Evolutionary conservation across 192 early-diverging fungal genomes (phyloP), one percentile per base, ranked within the genome.

Genomic region (Dissophora ornata): DNA sequence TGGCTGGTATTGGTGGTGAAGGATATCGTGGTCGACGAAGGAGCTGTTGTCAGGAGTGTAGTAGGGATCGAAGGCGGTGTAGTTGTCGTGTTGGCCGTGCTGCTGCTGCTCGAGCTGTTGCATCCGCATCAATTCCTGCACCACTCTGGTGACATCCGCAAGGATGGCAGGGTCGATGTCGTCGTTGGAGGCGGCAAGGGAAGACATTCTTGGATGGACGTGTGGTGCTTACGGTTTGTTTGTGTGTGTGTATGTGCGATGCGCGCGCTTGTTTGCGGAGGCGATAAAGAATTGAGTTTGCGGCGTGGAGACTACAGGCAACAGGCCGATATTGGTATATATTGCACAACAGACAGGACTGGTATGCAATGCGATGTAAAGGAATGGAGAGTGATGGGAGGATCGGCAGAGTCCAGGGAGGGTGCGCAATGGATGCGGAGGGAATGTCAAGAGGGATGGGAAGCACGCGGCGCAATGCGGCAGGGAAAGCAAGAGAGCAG

Each of bases 111-210:
- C 57, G 1, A 8, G 48, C 32, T 75, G 59, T 34, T 77, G 73
- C 52, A 62, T 60, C 4, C 44, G 36, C 73, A 77, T 77, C 33
- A 77, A 36, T 22, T 77, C 73, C 29, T 77, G 57, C 4, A 75
- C 73, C 1, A 77, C 65, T 12, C 73, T 58, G n/a, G 73, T 57
- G 33, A 77, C 73, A 34, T 77, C 73, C 11, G 73, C 73, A 5
- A 77, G 64, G 36, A 77, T 55, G 24, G 59, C 45, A 15, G 73
- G 73, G 25, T 77, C 73, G 40, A 77, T 77, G 19, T 77, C 73
- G 44, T 61, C 40, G 49, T 57, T 58, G n/a, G 49, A 40, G 45
- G 18, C 45, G 40, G 22, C 21, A 32, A 53, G 32, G 9, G 48
- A 33, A 3, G 60, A 57, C 54, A 57, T 50, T 24, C 50, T 61